Evolutionary conservation across 495 filamentous ascomycete species (phyloP), one percentile per base, ranked within the genome.

Genomic region (Aspergillus asperescens): DNA sequence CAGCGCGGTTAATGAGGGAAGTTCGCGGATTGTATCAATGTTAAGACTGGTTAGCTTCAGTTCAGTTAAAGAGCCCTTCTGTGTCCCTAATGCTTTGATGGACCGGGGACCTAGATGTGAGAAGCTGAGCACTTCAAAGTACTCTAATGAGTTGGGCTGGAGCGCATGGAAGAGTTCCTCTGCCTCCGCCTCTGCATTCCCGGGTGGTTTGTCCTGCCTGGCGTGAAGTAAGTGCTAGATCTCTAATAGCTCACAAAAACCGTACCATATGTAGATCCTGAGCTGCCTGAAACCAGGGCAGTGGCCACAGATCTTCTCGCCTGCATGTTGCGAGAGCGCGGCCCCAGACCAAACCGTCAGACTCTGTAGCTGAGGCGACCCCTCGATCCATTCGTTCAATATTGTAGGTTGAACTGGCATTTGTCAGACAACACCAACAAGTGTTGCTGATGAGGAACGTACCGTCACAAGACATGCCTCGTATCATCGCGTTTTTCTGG

Each of bases 261-360:
- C 61, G 39, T 69, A 77, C 74, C 77, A 81, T 42, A 56, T 64
- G 50, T 73, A 84, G 45, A 85, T 80, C 18, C 70, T 77, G 16
- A 91, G 59, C 25, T 77, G 70, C 35, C 78, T 72, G 57, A 91
- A 86, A 8, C 74, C 58, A 3, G 77, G 81, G 52, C 86, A 91
- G 58, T 78, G 69, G 31, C 72, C 54, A 13, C 67, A 62, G 25
- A 91, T 77, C n/a, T 77, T 70, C 7, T 62, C 61, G 12, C 76
- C 77, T 6, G 72, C 70, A 34, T 77, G 74, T 29, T 73, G 66
- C 38, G 66, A 73, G 0, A 91, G 73, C 16, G 79, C 70, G 22
- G 68, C 71, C 5, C 84, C 85, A 50, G 83, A 73, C 59, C 71
- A 79, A 5, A 88, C 64, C 18, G 73, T 70, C 18, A 90, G 61